Conservation (phyloP, 1,284 basidiomycete species). For the Fistulinella cinereoalba region DNA sequence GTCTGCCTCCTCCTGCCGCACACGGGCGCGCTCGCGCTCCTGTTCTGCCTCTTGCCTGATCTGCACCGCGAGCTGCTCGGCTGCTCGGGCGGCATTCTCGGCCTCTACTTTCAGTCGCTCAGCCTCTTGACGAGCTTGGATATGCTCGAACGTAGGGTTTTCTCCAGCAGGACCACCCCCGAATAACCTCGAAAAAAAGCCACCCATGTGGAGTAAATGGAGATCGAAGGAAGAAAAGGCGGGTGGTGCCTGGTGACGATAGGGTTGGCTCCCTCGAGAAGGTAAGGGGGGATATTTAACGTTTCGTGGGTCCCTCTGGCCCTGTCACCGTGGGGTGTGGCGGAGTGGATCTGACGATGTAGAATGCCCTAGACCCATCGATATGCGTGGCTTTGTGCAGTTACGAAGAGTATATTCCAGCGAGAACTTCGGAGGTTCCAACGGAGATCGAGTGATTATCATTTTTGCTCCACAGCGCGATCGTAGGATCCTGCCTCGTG, state of each 20-base stretch:
- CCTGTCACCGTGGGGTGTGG: not conserved
- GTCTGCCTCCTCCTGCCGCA: slow-evolving; percentile 16
- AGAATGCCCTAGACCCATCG: not conserved
- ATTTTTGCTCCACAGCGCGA: too few species aligned
- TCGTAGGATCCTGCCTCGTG: too few species aligned
- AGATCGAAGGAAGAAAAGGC: not conserved
- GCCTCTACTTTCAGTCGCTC: slow-evolving; percentile 11
- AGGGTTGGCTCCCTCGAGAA: too few species aligned
- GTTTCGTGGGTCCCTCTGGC: not conserved
- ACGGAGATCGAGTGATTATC: not conserved
- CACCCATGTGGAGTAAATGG: not conserved
- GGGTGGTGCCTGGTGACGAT: not conserved
- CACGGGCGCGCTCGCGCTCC: slow-evolving; percentile 5
- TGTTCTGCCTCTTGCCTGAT: not conserved
- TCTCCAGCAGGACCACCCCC: slow-evolving; percentile 2
- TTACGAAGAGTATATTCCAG: too few species aligned
- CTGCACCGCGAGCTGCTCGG: not conserved
- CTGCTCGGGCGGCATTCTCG: slow-evolving; percentile 5
- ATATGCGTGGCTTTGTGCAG: too few species aligned
- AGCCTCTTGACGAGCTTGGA: slow-evolving; percentile 14
- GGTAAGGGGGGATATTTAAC: not conserved
- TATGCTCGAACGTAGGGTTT: slow-evolving; percentile 19
- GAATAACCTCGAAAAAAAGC: not conserved
- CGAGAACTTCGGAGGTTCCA: too few species aligned
- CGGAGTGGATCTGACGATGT: too few species aligned